Conservation (phyloP, 352 stramenopile species). For the Phytophthora citricola region DNA sequence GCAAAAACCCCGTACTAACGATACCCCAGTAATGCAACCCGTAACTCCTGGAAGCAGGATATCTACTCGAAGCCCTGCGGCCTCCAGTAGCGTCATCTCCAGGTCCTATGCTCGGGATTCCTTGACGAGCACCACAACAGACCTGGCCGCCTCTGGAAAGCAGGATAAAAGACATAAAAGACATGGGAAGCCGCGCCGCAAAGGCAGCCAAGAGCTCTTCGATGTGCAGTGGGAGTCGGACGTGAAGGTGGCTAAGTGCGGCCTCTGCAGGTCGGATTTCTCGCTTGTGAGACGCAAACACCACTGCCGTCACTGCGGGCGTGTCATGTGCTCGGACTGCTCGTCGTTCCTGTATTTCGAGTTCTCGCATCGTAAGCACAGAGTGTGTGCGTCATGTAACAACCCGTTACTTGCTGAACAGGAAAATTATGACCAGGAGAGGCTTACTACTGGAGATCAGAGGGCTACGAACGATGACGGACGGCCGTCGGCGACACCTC, state of each 20-base stretch:
- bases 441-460: conserved; percentile 1
- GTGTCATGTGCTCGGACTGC: conserved; percentile 82
- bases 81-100: conserved; percentile 33
- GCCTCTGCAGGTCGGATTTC: conserved; percentile 63
- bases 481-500: conserved; percentile 9
- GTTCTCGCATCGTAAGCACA: conserved; percentile 66
- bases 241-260: conserved; percentile 46
- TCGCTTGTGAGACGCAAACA: conserved; percentile 79
- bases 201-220: conserved; percentile 69
- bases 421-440: conserved; percentile 34
- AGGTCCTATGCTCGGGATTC: conserved; percentile 33
- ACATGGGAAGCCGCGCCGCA: conserved; percentile 41
- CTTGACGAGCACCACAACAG: conserved; percentile 25
- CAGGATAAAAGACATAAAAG: conserved; percentile 18
- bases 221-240: conserved; percentile 72
- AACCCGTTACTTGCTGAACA: conserved; percentile 33
- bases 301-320: conserved; percentile 77
- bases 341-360: conserved; percentile 73
- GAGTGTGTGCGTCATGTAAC: conserved; percentile 63
- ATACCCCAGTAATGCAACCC: neutral
- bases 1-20: conserved; percentile 12
- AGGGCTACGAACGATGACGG: conserved; percentile 8
- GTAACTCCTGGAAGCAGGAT: conserved; percentile 1
- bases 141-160: conserved; percentile 22
- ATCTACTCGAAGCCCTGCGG: conserved; percentile 19